phyloP scores from a whole-genome alignment of 495 filamentous ascomycete genomes.

The Neurospora africana region DNA sequence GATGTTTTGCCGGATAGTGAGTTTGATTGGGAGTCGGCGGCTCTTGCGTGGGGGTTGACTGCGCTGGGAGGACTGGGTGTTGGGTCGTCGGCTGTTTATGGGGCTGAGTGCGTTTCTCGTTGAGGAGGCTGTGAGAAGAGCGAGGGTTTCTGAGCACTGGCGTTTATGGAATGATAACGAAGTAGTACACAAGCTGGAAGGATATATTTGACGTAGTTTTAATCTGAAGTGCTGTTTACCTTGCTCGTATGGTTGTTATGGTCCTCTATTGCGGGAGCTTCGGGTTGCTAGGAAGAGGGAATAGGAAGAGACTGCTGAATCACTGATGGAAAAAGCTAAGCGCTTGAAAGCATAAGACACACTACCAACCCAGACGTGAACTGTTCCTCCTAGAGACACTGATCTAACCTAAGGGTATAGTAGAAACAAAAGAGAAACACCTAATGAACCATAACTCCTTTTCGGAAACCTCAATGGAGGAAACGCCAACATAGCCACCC shows the following conservation, averaged over 20 bases:
- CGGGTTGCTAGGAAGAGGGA: not conserved
- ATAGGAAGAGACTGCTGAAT: too few relatives aligned
- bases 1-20: slow-evolving; percentile 24
- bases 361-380: not conserved
- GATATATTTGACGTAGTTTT: not conserved
- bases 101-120: slow-evolving; percentile 31
- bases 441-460: not conserved
- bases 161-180: not conserved
- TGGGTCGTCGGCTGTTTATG: slow-evolving; percentile 32
- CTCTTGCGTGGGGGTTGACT: slow-evolving; percentile 35
- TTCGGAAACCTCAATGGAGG: not conserved
- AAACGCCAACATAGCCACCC: not conserved
- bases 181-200: not conserved
- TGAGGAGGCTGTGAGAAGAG: slow-evolving; percentile 7
- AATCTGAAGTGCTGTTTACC: not conserved
- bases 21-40: slow-evolving; percentile 35
- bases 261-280: not conserved
- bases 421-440: not conserved
- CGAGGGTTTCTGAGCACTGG: not conserved
- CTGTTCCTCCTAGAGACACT: not conserved
- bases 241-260: not conserved
- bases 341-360: not conserved
- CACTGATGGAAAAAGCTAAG: too few relatives aligned
- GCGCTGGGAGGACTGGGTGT: slow-evolving; percentile 31
- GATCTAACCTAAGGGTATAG: not conserved